Evolutionary conservation across 768 basidiomycete species (phyloP).

Genomic region (Favolaschia claudopus): DNA sequence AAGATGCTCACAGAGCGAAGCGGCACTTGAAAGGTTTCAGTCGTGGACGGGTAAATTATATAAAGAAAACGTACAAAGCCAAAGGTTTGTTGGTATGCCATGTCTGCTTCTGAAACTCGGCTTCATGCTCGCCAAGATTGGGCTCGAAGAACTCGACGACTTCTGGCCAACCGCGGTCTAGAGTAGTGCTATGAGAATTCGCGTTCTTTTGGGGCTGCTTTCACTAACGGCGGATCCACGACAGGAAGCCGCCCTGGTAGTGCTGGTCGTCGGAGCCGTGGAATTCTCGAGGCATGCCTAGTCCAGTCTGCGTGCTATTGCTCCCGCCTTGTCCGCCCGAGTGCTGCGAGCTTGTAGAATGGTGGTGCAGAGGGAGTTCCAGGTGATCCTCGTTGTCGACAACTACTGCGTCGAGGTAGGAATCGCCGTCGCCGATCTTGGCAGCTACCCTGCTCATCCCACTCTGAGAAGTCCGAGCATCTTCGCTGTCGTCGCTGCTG

Average conservation of each 20-base stretch:
- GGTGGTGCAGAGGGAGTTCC: slow-evolving; percentile 1
- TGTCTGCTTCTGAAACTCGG: slow-evolving; percentile 29
- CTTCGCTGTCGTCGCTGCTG: slow-evolving; percentile 29
- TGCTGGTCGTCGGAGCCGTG: slow-evolving; percentile 4
- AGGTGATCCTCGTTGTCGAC: slow-evolving; percentile 27
- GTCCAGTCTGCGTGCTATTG: slow-evolving; percentile 19
- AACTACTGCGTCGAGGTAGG: slow-evolving; percentile 31
- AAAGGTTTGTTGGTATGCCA: slow-evolving; percentile 32
- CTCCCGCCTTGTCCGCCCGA: slow-evolving; percentile 26
- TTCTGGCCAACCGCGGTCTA: slow-evolving; percentile 18
- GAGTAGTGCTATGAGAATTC: not conserved
- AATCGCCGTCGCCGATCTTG: slow-evolving; percentile 20
- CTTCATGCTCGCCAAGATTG: slow-evolving; percentile 21
- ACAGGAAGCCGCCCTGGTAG: slow-evolving; percentile 23
- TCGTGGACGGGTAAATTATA: not conserved
- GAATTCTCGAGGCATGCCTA: slow-evolving; percentile 1
- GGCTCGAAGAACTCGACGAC: slow-evolving; percentile 29
- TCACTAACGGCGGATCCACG: slow-evolving; percentile 17
- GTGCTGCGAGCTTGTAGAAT: slow-evolving; percentile 26
- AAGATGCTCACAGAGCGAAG: slow-evolving; percentile 25
- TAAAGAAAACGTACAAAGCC: slow-evolving; percentile 18
- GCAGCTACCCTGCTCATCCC: slow-evolving; percentile 10
- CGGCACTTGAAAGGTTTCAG: slow-evolving; percentile 14
- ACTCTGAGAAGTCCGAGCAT: slow-evolving; percentile 18
- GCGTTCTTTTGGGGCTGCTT: not conserved